Percentiles rank a stretch among this genome's conserved stretches.
These are phyloP conservation scores for Taiozyma onychis DNA, from an alignment of 1,139 yeast species.

Conservation along the genomic window DNA sequence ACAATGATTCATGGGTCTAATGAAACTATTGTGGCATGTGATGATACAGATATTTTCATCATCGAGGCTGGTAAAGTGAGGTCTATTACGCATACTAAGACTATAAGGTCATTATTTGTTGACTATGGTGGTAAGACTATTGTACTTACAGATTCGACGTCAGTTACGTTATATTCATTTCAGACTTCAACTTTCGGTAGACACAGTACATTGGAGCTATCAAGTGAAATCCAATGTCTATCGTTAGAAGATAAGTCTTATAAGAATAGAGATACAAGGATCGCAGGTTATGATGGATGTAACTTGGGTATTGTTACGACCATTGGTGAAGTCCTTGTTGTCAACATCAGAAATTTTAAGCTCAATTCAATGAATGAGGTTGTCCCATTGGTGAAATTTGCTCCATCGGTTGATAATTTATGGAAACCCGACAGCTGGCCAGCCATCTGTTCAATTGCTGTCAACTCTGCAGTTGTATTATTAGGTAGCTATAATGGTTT, in stretches of 20 bases:
- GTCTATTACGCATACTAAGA: neutral
- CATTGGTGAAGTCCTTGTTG: slow-evolving; percentile 31
- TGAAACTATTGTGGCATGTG: slow-evolving; percentile 24
- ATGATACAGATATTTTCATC: slow-evolving; percentile 15
- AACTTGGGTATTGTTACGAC: slow-evolving; percentile 39
- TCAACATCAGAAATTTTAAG: slow-evolving; percentile 34
- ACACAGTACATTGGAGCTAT: slow-evolving; percentile 22
- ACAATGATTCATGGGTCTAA: slow-evolving; percentile 22
- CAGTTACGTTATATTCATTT: slow-evolving; percentile 26
- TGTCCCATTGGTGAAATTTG: slow-evolving; percentile 23
- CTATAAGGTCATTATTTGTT: slow-evolving; percentile 25
- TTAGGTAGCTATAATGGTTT: slow-evolving; percentile 63
- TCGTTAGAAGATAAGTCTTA: slow-evolving; percentile 26
- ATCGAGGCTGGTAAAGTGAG: slow-evolving; percentile 1
- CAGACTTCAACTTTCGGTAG: slow-evolving; percentile 23
- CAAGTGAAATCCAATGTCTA: slow-evolving; percentile 36
- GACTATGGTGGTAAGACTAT: slow-evolving; percentile 48
- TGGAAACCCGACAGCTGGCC: slow-evolving; percentile 23
- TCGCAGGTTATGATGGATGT: slow-evolving; percentile 55
- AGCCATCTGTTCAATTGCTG: slow-evolving; percentile 36
- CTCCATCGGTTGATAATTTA: slow-evolving; percentile 27
- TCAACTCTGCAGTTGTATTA: slow-evolving; percentile 39
- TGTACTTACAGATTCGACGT: slow-evolving; percentile 23
- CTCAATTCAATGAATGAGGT: slow-evolving; percentile 16
- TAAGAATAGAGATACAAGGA: slow-evolving; percentile 23